These are phyloP conservation scores for Suillus clintonianus DNA, from an alignment of 768 basidiomycete species.

Conservation along the genomic window DNA sequence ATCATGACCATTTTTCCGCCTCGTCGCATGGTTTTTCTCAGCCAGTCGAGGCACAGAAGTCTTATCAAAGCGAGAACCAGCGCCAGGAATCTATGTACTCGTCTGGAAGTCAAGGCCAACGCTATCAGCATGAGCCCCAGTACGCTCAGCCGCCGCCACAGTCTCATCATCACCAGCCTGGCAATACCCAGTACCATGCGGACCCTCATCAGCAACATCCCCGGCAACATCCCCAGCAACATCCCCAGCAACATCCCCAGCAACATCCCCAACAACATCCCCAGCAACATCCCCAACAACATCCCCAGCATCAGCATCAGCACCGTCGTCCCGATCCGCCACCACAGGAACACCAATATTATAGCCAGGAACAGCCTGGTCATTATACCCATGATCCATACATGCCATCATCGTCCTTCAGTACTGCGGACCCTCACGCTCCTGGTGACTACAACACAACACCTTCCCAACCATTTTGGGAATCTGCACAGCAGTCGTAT, in stretches of 20 bases:
- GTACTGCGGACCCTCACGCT: conserved; percentile 5
- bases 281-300: conserved; percentile 18
- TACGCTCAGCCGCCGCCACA: conserved; percentile 9
- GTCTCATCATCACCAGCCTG: conserved; percentile 16
- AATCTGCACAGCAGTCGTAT: conserved; percentile 4
- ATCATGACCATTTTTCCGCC: background rate
- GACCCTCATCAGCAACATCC: conserved; percentile 15
- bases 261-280: conserved; percentile 19
- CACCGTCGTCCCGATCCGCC: conserved; percentile 18
- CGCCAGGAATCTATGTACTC: background rate
- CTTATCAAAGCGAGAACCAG: background rate
- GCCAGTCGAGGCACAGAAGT: background rate
- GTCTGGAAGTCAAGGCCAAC: conserved; percentile 11
- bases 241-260: background rate
- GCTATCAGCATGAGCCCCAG: conserved; percentile 17
- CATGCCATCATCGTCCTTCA: conserved; percentile 5
- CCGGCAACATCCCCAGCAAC: conserved; percentile 17
- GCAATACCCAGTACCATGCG: conserved; percentile 14
- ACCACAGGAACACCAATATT: conserved; percentile 7
- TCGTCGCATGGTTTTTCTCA: background rate
- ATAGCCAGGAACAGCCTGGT: conserved; percentile 10
- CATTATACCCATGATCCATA: conserved; percentile 2
- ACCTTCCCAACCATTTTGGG: conserved; percentile 18
- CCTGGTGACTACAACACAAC: background rate
- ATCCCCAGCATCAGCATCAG: conserved; percentile 24